Evolutionary conservation across 176 grass and related monocot genomes (phyloP), one percentile per base, ranked within the genome.

Genomic region (Areca catechu): DNA sequence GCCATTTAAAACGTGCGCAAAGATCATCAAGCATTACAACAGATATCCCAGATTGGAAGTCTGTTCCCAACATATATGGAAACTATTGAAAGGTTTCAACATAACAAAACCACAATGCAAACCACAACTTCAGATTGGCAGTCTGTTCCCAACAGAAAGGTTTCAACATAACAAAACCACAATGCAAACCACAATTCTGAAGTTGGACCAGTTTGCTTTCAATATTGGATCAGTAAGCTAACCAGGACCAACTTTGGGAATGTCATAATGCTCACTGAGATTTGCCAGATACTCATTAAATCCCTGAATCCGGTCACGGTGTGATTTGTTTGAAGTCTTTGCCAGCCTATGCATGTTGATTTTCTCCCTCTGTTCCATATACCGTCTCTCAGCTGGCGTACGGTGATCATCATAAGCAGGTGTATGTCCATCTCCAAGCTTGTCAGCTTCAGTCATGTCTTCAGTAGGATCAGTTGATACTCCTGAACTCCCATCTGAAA

Each of bases 211-310:
- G 34, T 12, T 12, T 43, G 34, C 34, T 43, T 43, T 43, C 34
- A 43, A 12, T 12, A 43, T 43, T 12, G 34, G 58, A 65, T 77
- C 58, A 65, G 23, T 68, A 43, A 12, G 34, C 80, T 90, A 95
- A 53, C 91, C 91, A 76, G 91, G 91, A 63, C 91, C 91, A 20
- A 96, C 86, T 78, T 96, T 96, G 20, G 91, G 86, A 61, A 96
- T 96, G 58, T 96, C 86, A 18, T 88, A 90, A 73, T 96, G 91
- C 86, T 96, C 91, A 14, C 89, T 89, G 22, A 95, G 85, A 66
- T 95, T 95, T 29, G 89, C 85, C 3, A 89, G 76, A 60, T 95
- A 86, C 63, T 95, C 82, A 71, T 95, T 95, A 65, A 95, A 95
- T 58, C 85, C 75, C 58, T 88, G 80, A 68, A 95, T 95, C 49